These are phyloP conservation scores for Misopates orontium DNA, from an alignment of 257 asterid species.

Conservation along the genomic window DNA sequence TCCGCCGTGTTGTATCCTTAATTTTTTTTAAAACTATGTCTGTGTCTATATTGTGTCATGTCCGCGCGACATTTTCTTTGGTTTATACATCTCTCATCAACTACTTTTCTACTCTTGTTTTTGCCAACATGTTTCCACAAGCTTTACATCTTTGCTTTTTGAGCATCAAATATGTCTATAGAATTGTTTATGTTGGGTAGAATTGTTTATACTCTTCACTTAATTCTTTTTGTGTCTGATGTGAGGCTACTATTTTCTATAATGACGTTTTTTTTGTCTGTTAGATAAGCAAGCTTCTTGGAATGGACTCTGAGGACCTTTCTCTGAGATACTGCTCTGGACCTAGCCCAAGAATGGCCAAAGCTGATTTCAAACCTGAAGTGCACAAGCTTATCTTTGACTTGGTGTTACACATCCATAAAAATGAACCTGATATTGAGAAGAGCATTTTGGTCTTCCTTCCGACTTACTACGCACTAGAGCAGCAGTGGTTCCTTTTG, in stretches of 20 bases:
- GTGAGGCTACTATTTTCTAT: slow-evolving; percentile 16
- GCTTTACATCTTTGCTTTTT: no score
- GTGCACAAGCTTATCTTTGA: slow-evolving; percentile 80
- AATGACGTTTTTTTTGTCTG: slow-evolving; percentile 24
- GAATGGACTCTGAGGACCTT: slow-evolving; percentile 49
- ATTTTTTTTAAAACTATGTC: no score
- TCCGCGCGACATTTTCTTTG: slow-evolving; percentile 18
- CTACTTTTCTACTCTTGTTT: background rate
- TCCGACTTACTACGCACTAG: slow-evolving; percentile 83
- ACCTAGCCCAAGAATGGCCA: slow-evolving; percentile 61
- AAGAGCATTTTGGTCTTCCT: slow-evolving; percentile 93
- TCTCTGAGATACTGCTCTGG: slow-evolving; percentile 74
- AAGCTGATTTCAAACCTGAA: slow-evolving; percentile 58
- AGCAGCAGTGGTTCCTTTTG: slow-evolving; percentile 87
- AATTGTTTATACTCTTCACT: background rate
- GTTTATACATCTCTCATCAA: no score
- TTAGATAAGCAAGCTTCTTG: slow-evolving; percentile 72
- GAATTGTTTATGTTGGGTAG: background rate
- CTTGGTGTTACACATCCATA: slow-evolving; percentile 79
- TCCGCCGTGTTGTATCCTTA: no score
- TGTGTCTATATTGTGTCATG: slow-evolving; percentile 56
- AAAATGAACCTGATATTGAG: slow-evolving; percentile 86
- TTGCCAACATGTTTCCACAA: slow-evolving; percentile 7
- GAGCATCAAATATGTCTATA: background rate
- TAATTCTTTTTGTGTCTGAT: slow-evolving; percentile 1